Evolutionary conservation across 768 basidiomycete genomes (phyloP), one percentile per base, ranked within the genome.

Genomic region (Auricularia sp.): DNA sequence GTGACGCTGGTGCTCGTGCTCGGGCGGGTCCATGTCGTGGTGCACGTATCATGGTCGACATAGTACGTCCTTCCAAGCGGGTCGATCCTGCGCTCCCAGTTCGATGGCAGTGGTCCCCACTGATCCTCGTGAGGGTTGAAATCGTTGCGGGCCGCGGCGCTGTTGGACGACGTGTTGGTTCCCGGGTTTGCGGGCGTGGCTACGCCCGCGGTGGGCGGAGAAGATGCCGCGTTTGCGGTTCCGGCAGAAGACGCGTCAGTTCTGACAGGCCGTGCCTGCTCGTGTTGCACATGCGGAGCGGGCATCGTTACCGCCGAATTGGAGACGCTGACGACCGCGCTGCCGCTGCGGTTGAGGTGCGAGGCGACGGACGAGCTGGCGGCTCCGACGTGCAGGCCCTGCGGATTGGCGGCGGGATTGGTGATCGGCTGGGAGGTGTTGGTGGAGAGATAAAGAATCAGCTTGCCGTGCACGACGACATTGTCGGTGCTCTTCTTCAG

Each of bases 401-500:
- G 36, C 18, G 18, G 29, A 14, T 63, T 36, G 29, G 44, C 44
- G 72, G 89, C 85, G 37, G 92, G 87, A 74, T 92, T 94, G 69
- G 83, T 80, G 70, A 95, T 92, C 39, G 94, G 92, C 69, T 88
- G 85, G 65, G 78, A 83, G 73, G 92, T 81, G 73, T 98, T 95
- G 61, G 97, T 98, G 18, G 94, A 95, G 45, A 99, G 83, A 76
- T 96, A 94, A 69, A 98, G 85, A 75, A 98, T 95, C 69, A 99
- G 85, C 77, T 98, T 98, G 59, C 97, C 97, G 72, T 98, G 94
- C 3, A 99, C 97, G 61, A 94, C 91, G 34, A 97, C 85, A 73
- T 97, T 95, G 76, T 99, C 97, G 70, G 96, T 97, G n/a, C 95
- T 98, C 77, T 96, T 96, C 80, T 98, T 97, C 71, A 99, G 80